These are phyloP conservation scores for Vitis labrusca DNA, from an alignment of 164 flowering plant genomes.

Conservation along the genomic window DNA sequence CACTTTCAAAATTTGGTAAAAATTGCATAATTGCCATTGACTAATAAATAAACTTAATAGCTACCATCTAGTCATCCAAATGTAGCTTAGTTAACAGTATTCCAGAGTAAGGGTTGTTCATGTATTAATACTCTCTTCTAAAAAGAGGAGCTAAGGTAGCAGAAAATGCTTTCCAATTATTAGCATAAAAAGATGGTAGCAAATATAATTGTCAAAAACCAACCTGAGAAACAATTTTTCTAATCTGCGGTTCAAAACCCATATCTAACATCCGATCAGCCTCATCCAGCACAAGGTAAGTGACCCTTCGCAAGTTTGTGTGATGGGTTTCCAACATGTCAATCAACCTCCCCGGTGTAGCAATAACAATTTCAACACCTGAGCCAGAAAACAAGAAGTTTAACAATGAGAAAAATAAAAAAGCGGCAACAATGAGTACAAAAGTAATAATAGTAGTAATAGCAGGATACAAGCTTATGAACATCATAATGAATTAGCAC, in stretches of 20 bases:
- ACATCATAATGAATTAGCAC: constrained; percentile 8
- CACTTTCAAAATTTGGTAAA: too few relatives aligned
- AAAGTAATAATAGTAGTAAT: neutral
- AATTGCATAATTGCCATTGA: too few relatives aligned
- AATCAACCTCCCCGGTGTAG: constrained; percentile 98
- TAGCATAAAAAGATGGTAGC: neutral
- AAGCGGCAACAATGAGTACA: neutral
- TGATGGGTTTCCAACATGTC: constrained; percentile 97
- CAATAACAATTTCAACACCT: constrained; percentile 99
- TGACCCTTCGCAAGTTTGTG: constrained; percentile 94
- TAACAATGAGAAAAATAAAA: neutral
- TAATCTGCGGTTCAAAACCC: constrained; percentile 98
- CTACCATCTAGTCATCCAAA: too few relatives aligned
- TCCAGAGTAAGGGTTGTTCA: too few relatives aligned
- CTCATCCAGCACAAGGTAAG: constrained; percentile 97
- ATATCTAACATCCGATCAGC: constrained; percentile 99
- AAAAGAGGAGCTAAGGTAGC: too few relatives aligned
- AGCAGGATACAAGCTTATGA: constrained; percentile 6
- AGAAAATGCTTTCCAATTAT: too few relatives aligned
- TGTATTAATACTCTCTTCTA: too few relatives aligned
- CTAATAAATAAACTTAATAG: too few relatives aligned
- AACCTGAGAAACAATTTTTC: constrained; percentile 82
- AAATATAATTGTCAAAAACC: neutral
- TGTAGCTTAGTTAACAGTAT: too few relatives aligned
- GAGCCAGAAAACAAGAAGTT: constrained; percentile 6